Percentiles rank a stretch among this genome's conserved stretches.
phyloP scores from a whole-genome alignment of 768 basidiomycete species.

The Suillus sp. region DNA sequence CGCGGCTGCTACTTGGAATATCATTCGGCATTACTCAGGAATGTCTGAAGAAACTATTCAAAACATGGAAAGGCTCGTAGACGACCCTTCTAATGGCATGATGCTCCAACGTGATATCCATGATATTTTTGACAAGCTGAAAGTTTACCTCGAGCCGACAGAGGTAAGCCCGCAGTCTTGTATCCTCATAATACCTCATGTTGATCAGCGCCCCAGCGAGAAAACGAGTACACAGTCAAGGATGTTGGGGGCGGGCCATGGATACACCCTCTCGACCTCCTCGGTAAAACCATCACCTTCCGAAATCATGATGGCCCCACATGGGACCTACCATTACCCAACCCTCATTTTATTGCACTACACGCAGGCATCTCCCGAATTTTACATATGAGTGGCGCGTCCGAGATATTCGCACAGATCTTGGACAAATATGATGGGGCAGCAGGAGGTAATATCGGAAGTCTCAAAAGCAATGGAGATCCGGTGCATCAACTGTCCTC shows the following conservation, averaged over 20 bases:
- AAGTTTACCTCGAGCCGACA: background rate
- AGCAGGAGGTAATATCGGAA: background rate
- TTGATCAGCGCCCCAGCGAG: background rate
- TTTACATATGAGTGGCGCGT: background rate
- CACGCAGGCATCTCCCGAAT: slow-evolving; percentile 4
- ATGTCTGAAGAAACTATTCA: background rate
- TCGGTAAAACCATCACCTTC: background rate
- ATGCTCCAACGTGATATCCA: background rate
- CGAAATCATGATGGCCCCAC: background rate
- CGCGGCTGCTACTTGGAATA: background rate
- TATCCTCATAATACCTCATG: background rate
- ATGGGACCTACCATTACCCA: background rate
- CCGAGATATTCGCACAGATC: background rate
- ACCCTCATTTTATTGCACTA: background rate
- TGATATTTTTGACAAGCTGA: background rate
- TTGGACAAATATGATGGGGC: background rate
- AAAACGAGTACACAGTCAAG: background rate
- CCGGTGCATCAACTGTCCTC: background rate
- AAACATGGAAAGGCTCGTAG: background rate
- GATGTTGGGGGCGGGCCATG: background rate
- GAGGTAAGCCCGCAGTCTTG: background rate
- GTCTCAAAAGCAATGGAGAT: background rate
- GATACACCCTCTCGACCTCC: background rate
- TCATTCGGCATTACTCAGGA: background rate
- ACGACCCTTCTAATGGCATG: background rate